Base-by-base conservation (phyloP, 1,284 basidiomycete species). In the Xerocomus amazonicus region DNA sequence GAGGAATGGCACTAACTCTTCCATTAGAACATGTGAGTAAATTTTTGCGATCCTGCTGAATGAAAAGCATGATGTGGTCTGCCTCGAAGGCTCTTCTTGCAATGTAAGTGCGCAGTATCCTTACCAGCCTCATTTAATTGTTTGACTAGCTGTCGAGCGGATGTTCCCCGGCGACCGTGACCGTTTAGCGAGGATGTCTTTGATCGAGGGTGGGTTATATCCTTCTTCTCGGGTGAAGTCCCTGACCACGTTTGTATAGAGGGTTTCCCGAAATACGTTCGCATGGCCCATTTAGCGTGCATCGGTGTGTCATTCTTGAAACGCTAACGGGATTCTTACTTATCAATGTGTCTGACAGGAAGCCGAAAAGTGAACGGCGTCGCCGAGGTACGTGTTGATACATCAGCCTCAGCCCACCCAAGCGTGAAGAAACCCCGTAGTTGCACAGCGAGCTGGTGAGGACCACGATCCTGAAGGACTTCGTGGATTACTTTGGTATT, bases 281-380 rank as follows among this genome's bases (percentile, higher is more conserved):
- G 92, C 59, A 96, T 95, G 92, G 91, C 92, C 9, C 84, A 86
- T 68, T 71, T 92, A 27, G 88, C 88, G 9, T 84, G 81, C 63
- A 83, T 90, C 48, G 87, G 84, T 81, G 53, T 41, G 75, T 68
- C 6, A 1, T 41, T 27, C 27, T 35, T 43, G 26, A 7, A 4
- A 31, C 12, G 16, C 7, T 14, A 9, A 17, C 17, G 17, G 10
- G 7, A 40, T 19, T 43, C 13, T 31, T 56, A 40, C 38, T 10
- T 13, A 42, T 26, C 7, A n/a, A 36, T 4, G 19, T 35, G 36
- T 23, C 19, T 34, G 8, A 47, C 52, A 81, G 80, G 85, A 66
- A 82, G 88, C 74, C 74, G 88, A 65, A 93, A 89, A 68, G 87
- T 95, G 61, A 97, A 97, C 62, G 93, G 94, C 66, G 94, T 97